These are phyloP conservation scores for Fragaria ananassa DNA, from an alignment of 306 rosid genomes.

Conservation along the genomic window DNA sequence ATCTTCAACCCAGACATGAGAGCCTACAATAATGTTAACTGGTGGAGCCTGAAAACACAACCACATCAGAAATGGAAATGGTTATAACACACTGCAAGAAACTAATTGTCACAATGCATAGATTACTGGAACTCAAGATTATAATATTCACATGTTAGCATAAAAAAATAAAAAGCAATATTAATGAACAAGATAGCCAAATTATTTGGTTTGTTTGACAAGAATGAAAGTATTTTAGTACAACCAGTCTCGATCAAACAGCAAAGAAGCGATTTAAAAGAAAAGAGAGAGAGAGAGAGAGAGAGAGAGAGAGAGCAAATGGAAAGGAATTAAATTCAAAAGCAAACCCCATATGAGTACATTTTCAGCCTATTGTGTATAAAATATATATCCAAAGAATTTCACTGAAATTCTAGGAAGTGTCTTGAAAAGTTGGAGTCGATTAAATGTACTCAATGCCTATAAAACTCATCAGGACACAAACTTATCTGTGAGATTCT, in stretches of 20 bases:
- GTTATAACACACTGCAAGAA: constrained; percentile 17
- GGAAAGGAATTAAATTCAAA: neutral
- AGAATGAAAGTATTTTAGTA: neutral
- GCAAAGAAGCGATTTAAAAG: neutral
- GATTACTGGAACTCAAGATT: neutral
- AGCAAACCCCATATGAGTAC: neutral
- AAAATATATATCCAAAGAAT: no score
- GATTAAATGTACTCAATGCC: neutral
- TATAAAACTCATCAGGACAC: neutral
- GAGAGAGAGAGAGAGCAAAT: neutral
- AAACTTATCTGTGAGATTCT: neutral
- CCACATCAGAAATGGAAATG: constrained; percentile 20
- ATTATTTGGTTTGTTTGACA: neutral
- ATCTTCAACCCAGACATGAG: constrained; percentile 99
- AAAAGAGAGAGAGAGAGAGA: no score
- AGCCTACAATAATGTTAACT: constrained; percentile 91
- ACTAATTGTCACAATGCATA: constrained; percentile 2
- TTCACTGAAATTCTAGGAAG: neutral
- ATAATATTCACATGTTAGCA: neutral
- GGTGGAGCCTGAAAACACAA: constrained; percentile 76
- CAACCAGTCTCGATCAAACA: neutral
- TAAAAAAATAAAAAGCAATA: neutral
- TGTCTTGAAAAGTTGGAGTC: neutral
- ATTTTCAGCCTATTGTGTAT: neutral
- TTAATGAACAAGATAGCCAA: neutral